Percentiles rank a stretch among this genome's conserved stretches.
Conservation (phyloP, 1,139 yeast species). For the Suhomyces taliae region DNA sequence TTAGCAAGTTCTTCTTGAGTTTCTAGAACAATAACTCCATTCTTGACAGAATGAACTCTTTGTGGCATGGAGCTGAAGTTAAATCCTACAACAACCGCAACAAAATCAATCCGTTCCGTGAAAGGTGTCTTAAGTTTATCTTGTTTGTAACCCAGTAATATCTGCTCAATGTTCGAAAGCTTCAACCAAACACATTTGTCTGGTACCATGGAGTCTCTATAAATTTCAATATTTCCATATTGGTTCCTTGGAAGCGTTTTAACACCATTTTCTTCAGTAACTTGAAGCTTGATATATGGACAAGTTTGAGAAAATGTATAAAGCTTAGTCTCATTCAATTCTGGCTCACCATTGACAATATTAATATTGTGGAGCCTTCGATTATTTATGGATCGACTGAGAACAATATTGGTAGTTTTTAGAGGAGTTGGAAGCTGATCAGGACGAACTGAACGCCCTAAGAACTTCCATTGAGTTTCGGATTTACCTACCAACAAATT, state of each 20-base stretch:
- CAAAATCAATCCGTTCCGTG: slow-evolving; percentile 20
- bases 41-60: slow-evolving; percentile 30
- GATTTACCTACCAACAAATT: slow-evolving; percentile 34
- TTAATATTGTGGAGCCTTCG: slow-evolving; percentile 23
- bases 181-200: slow-evolving; percentile 32
- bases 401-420: slow-evolving; percentile 21
- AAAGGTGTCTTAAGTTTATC: slow-evolving; percentile 7
- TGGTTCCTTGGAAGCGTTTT: slow-evolving; percentile 28
- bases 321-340: slow-evolving; percentile 23
- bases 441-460: slow-evolving; percentile 34
- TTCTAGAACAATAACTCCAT: slow-evolving; percentile 31
- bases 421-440: slow-evolving; percentile 21
- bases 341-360: slow-evolving; percentile 19
- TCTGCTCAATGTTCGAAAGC: slow-evolving; percentile 25
- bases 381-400: slow-evolving; percentile 27
- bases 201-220: slow-evolving; percentile 34
- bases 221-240: slow-evolving; percentile 40
- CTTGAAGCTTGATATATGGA: slow-evolving; percentile 22
- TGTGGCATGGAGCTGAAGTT: slow-evolving; percentile 26
- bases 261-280: slow-evolving; percentile 11
- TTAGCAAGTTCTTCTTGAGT: slow-evolving; percentile 22
- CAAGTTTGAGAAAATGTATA: slow-evolving; percentile 36
- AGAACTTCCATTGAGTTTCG: slow-evolving; percentile 39
- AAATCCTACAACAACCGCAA: slow-evolving; percentile 40
- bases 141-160: slow-evolving; percentile 17